These are phyloP conservation scores for Penicillium sp. DNA, from an alignment of 2,329 filamentous ascomycete genomes.

Conservation along the genomic window DNA sequence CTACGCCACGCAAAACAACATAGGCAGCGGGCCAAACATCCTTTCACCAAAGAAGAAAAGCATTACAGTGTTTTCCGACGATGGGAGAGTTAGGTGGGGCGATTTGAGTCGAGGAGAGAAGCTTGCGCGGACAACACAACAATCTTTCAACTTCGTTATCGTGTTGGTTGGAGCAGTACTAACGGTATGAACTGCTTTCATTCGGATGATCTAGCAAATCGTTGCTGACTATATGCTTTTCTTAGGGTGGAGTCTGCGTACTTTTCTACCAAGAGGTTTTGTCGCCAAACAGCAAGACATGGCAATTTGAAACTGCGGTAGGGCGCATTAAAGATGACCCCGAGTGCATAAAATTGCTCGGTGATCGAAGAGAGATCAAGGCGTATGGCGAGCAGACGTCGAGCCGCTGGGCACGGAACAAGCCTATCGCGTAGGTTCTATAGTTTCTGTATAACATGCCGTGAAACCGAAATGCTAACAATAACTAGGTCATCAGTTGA, in stretches of 20 bases:
- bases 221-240: background rate
- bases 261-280: constrained; percentile 81
- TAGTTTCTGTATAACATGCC: background rate
- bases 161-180: constrained; percentile 71
- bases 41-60: constrained; percentile 55
- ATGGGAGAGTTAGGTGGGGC: constrained; percentile 76
- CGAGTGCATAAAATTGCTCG: constrained; percentile 70
- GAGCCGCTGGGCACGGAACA: constrained; percentile 73
- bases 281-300: constrained; percentile 77
- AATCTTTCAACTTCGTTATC: constrained; percentile 82
- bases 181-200: constrained; percentile 56
- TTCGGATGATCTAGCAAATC: background rate
- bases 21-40: constrained; percentile 37
- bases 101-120: constrained; percentile 76
- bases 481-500: constrained; percentile 59
- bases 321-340: constrained; percentile 71
- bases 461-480: background rate
- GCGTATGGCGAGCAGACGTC: constrained; percentile 78
- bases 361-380: constrained; percentile 69
- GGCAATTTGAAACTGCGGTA: constrained; percentile 84
- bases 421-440: constrained; percentile 51
- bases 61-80: constrained; percentile 82
- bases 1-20: constrained; percentile 60
- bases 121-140: constrained; percentile 78
- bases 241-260: constrained; percentile 70